Evolutionary conservation across 78 protist species (phyloP).

Genomic region (Mantamonas sphyraenae): DNA sequence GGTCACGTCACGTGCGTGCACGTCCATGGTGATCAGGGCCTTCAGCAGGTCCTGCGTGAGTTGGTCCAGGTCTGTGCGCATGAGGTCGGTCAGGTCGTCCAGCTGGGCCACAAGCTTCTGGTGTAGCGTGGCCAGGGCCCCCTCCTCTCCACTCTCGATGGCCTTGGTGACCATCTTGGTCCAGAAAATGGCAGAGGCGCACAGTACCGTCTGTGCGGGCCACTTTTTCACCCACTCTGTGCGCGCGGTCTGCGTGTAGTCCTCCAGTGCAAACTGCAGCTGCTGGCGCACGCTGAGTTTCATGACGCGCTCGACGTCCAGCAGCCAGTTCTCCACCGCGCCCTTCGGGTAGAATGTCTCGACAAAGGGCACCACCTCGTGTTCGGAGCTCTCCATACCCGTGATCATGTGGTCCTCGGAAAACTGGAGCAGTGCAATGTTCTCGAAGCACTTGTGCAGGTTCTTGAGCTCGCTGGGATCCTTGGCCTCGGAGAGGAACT

Average conservation of each 20-base stretch:
- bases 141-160: constrained; percentile 1
- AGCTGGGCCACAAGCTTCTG: background rate
- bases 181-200: constrained; percentile 49
- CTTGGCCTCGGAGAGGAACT: constrained; percentile 67
- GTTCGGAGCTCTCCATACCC: constrained; percentile 56
- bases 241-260: constrained; percentile 19
- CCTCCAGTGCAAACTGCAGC: constrained; percentile 1
- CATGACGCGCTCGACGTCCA: constrained; percentile 43
- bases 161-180: constrained; percentile 27
- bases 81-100: constrained; percentile 31
- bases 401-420: constrained; percentile 11
- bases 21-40: constrained; percentile 68
- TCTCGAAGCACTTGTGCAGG: constrained; percentile 59
- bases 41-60: constrained; percentile 24
- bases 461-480: constrained; percentile 47
- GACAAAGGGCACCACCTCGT: constrained; percentile 40
- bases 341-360: constrained; percentile 46
- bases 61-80: constrained; percentile 15
- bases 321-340: constrained; percentile 70
- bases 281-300: constrained; percentile 12
- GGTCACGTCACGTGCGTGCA: constrained; percentile 65
- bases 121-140: background rate
- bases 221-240: constrained; percentile 42
- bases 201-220: constrained; percentile 50
- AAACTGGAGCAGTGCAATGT: constrained; percentile 32